Evolutionary conservation across 2,329 filamentous ascomycete species (phyloP).

Genomic region (Alternaria triticimaculans): DNA sequence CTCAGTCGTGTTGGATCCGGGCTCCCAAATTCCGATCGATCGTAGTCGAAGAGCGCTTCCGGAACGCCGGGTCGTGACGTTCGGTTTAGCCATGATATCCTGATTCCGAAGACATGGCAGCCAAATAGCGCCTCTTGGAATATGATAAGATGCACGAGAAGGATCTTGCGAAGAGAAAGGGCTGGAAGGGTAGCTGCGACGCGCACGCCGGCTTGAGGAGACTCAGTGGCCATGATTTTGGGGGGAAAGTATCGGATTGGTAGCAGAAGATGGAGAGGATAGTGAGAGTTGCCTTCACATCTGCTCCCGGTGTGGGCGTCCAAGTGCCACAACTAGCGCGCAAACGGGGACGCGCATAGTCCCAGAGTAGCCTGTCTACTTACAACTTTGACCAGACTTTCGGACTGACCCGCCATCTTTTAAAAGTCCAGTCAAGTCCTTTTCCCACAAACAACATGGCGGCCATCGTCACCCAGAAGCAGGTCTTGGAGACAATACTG

Average conservation of each 20-base stretch:
- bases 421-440: not conserved
- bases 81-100: not conserved
- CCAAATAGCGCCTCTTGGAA: constrained; percentile 1
- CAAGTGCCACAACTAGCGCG: not conserved
- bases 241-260: not conserved
- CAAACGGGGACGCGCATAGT: not conserved
- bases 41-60: not conserved
- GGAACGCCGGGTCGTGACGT: not conserved
- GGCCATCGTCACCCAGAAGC: not conserved
- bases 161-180: not conserved
- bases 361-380: not conserved
- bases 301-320: not conserved
- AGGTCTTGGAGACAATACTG: not conserved
- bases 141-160: not conserved
- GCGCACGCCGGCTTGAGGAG: not conserved
- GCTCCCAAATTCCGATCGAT: not conserved
- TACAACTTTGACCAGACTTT: not conserved
- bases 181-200: not conserved
- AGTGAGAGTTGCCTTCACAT: not conserved
- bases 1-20: not conserved
- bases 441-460: not conserved
- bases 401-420: not conserved
- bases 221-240: not conserved
- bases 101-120: not conserved
- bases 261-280: not conserved